These are phyloP conservation scores for Kandelia obovata DNA, from an alignment of 345 rosid genomes.

Conservation along the genomic window DNA sequence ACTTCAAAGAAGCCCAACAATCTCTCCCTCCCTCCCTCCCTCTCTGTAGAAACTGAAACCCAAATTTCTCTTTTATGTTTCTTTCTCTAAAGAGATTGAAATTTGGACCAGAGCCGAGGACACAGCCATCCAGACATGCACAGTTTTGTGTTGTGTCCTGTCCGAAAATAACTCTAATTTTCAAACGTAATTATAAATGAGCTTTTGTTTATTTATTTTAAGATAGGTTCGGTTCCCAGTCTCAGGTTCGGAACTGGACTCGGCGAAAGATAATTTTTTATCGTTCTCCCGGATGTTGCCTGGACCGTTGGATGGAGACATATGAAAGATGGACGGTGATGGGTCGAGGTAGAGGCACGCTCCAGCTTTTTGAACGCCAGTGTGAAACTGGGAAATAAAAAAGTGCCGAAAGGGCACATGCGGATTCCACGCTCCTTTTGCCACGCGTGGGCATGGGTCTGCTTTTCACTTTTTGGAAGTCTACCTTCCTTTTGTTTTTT, in stretches of 20 bases:
- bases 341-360: slow-evolving; percentile 19
- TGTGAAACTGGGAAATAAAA: slow-evolving; percentile 8
- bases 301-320: slow-evolving; percentile 17
- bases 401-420: slow-evolving; percentile 17
- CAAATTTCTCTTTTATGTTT: background rate
- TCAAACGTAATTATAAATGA: background rate
- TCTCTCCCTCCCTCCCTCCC: background rate
- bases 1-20: background rate
- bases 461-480: background rate
- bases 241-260: slow-evolving; percentile 31
- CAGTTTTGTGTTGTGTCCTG: slow-evolving; percentile 9
- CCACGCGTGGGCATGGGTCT: slow-evolving; percentile 23
- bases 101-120: slow-evolving; percentile 10
- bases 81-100: background rate
- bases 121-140: background rate
- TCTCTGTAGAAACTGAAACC: slow-evolving; percentile 5
- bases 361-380: slow-evolving; percentile 7
- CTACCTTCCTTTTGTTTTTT: background rate
- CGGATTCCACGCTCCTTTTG: slow-evolving; percentile 43
- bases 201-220: background rate
- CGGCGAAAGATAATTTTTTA: background rate
- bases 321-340: slow-evolving; percentile 8
- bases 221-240: slow-evolving; percentile 14
- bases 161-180: too few relatives aligned
- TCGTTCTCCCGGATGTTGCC: background rate